phyloP scores from a whole-genome alignment of 2,329 filamentous ascomycete genomes.

The Ustilaginoidea virens region DNA sequence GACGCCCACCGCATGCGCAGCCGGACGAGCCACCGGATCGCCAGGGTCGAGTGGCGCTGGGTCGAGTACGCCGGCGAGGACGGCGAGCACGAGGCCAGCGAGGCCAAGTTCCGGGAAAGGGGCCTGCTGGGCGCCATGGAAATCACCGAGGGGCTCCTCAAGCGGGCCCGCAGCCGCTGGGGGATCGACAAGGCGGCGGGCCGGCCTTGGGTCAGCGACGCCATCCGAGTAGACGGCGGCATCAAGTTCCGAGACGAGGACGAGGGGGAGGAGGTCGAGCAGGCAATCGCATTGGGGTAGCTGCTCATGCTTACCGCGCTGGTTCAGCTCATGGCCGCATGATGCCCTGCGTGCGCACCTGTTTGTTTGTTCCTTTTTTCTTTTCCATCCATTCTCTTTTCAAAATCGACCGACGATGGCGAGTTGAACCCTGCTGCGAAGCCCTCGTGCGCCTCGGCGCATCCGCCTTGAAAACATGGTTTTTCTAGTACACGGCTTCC shows the following conservation, averaged over 20 bases:
- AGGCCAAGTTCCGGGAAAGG: slow-evolving; percentile 42
- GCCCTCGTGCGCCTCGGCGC: too few species aligned
- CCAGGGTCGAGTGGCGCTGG: slow-evolving; percentile 92
- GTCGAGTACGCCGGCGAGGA: slow-evolving; percentile 70
- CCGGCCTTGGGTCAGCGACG: slow-evolving; percentile 61
- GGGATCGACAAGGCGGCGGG: slow-evolving; percentile 56
- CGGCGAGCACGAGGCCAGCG: slow-evolving; percentile 65
- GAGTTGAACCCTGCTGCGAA: too few species aligned
- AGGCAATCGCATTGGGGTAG: too few species aligned
- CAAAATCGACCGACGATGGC: too few species aligned
- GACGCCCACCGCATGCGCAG: slow-evolving; percentile 64
- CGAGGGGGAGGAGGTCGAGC: slow-evolving; percentile 39
- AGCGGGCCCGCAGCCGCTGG: slow-evolving; percentile 68
- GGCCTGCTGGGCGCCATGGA: slow-evolving; percentile 61
- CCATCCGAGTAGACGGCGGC: slow-evolving; percentile 51
- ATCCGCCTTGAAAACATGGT: too few species aligned
- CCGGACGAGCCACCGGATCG: slow-evolving; percentile 84
- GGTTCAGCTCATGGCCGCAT: too few species aligned
- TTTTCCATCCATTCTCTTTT: too few species aligned
- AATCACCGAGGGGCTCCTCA: slow-evolving; percentile 72
- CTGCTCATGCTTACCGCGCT: too few species aligned
- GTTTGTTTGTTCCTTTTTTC: too few species aligned
- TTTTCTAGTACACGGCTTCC: too few species aligned
- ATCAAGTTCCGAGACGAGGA: slow-evolving; percentile 44
- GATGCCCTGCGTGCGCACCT: too few species aligned